Evolutionary conservation across 148 eudicot genomes (phyloP).

Genomic region (Spergularia bocconei): DNA sequence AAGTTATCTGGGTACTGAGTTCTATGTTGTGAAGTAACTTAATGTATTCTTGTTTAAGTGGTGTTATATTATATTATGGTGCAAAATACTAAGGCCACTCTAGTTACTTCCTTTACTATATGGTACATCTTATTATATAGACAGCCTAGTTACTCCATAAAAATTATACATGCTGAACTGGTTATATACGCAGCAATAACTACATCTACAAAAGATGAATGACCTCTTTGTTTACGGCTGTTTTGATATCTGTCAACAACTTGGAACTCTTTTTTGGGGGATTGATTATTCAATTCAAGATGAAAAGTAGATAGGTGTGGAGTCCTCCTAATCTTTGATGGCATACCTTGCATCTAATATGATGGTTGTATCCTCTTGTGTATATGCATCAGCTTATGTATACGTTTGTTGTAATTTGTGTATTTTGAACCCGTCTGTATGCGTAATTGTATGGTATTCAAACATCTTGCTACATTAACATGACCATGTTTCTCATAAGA

Average conservation of each 20-base stretch:
- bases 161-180: too few species aligned
- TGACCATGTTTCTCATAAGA: background rate
- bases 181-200: too few species aligned
- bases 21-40: background rate
- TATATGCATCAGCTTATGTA: background rate
- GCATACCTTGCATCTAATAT: too few species aligned
- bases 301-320: background rate
- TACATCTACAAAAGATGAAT: too few species aligned
- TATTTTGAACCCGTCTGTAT: background rate
- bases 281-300: slow-evolving; percentile 1
- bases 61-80: too few species aligned
- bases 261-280: background rate
- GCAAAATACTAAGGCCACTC: too few species aligned
- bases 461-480: background rate
- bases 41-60: too few species aligned
- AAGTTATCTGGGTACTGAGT: background rate
- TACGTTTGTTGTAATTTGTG: background rate
- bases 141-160: too few species aligned
- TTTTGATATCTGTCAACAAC: background rate
- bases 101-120: too few species aligned
- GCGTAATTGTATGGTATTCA: background rate
- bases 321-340: background rate
- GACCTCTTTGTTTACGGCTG: background rate
- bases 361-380: background rate
- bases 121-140: too few species aligned